Percentiles rank a stretch among this genome's conserved stretches.
These are phyloP conservation scores for Dictyostelium intermedium DNA, from an alignment of 78 protist genomes.

Conservation along the genomic window DNA sequence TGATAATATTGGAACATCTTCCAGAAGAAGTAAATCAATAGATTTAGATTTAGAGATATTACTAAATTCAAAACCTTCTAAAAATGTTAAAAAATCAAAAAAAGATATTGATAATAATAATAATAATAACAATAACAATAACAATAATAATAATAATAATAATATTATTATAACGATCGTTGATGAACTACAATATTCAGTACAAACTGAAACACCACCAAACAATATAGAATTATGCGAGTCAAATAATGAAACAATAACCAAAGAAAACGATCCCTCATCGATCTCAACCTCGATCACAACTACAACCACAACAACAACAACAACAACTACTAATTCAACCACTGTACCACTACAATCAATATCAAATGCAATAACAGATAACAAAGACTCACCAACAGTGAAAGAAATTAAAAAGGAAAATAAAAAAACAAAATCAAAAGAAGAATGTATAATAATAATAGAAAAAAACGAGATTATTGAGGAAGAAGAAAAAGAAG, in stretches of 20 bases:
- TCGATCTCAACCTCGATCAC: neutral
- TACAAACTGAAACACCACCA: neutral
- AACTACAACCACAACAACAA: neutral
- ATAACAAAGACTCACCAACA: neutral
- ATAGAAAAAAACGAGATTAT: neutral
- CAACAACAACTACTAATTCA: neutral
- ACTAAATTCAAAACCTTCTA: too few relatives aligned
- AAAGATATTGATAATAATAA: neutral
- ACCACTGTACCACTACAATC: neutral
- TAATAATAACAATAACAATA: too few relatives aligned
- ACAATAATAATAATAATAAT: neutral
- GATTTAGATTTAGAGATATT: neutral
- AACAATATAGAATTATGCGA: neutral
- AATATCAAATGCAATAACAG: neutral
- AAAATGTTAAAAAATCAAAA: neutral
- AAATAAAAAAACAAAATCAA: too few relatives aligned
- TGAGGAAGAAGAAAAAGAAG: neutral
- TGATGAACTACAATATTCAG: neutral
- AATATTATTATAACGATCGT: too few relatives aligned
- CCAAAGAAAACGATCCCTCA: neutral
- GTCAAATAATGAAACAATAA: neutral
- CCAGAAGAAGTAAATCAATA: neutral
- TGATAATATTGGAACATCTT: neutral
- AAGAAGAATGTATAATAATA: neutral
- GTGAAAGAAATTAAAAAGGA: neutral